Conservation (phyloP, 495 filamentous ascomycete species). For the Symbiotaphrina buchneri region DNA sequence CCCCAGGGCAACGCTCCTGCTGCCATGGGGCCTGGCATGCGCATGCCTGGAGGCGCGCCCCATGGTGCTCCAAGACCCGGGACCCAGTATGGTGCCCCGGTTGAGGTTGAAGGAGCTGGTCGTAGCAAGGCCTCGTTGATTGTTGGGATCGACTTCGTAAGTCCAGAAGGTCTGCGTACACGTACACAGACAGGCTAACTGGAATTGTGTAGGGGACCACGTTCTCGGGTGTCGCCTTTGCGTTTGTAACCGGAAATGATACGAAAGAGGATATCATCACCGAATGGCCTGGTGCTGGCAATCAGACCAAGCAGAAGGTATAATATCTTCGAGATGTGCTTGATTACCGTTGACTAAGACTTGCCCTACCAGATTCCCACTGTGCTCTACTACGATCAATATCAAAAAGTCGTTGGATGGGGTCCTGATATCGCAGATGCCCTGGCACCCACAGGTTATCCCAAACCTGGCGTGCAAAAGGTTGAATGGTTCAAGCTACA, state of each 20-base stretch:
- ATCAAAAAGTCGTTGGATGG: constrained; percentile 59
- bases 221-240: constrained; percentile 54
- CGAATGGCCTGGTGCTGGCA: constrained; percentile 55
- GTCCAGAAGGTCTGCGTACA: constrained; percentile 14
- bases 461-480: constrained; percentile 55
- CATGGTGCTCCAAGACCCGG: background rate
- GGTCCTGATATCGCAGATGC: constrained; percentile 57
- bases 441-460: constrained; percentile 49
- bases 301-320: constrained; percentile 59
- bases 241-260: constrained; percentile 54
- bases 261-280: constrained; percentile 63
- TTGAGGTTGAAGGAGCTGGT: constrained; percentile 73
- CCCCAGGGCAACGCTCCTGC: background rate
- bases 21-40: background rate
- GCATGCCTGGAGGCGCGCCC: background rate
- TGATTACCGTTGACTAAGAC: background rate
- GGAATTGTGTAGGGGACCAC: constrained; percentile 50
- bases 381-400: constrained; percentile 54
- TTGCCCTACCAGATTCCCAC: constrained; percentile 35
- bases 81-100: constrained; percentile 33
- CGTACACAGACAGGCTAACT: too few relatives aligned
- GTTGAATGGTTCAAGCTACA: constrained; percentile 66
- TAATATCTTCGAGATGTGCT: constrained; percentile 1
- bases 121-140: constrained; percentile 63
- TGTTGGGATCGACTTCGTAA: constrained; percentile 62